A percentile compares a stretch with the other conserved stretches of the same genome.
These are phyloP conservation scores for Trypethelium eluteriae DNA, from an alignment of 495 filamentous ascomycete genomes.

Conservation along the genomic window DNA sequence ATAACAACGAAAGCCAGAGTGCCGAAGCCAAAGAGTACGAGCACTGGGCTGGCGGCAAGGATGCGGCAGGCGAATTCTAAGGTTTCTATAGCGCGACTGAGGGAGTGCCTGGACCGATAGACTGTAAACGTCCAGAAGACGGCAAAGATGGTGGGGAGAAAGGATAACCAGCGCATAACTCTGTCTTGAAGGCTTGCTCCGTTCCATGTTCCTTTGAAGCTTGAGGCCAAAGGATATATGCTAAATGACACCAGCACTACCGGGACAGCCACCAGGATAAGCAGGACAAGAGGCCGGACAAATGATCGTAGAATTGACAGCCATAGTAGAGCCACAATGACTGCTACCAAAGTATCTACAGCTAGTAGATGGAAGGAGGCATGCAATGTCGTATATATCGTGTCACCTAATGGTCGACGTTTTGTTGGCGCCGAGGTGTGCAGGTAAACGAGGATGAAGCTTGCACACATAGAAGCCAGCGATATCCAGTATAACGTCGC, in stretches of 20 bases:
- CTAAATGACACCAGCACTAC: slow-evolving; percentile 78
- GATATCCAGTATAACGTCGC: slow-evolving; percentile 83
- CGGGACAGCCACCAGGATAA: slow-evolving; percentile 76
- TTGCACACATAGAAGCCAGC: slow-evolving; percentile 72
- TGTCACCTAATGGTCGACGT: slow-evolving; percentile 69
- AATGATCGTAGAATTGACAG: slow-evolving; percentile 79
- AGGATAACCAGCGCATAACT: slow-evolving; percentile 79
- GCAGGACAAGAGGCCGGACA: slow-evolving; percentile 67
- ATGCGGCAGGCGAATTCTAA: slow-evolving; percentile 87
- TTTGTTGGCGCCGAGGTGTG: slow-evolving; percentile 65
- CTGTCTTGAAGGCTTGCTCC: slow-evolving; percentile 72
- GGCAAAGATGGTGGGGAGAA: slow-evolving; percentile 65
- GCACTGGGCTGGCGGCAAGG: slow-evolving; percentile 70
- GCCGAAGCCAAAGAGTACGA: slow-evolving; percentile 73
- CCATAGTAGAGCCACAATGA: slow-evolving; percentile 84
- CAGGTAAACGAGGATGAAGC: slow-evolving; percentile 77
- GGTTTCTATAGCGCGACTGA: slow-evolving; percentile 72
- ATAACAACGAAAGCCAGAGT: slow-evolving; percentile 66
- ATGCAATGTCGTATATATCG: slow-evolving; percentile 83
- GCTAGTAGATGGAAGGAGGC: slow-evolving; percentile 82
- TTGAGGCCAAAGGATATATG: slow-evolving; percentile 83
- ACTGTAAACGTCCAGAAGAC: slow-evolving; percentile 76
- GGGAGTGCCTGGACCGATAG: slow-evolving; percentile 66
- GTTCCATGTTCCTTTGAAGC: slow-evolving; percentile 65
- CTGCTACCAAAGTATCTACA: slow-evolving; percentile 80